These are phyloP conservation scores for Kingdonia uniflora DNA, from an alignment of 164 flowering plant genomes.

Conservation along the genomic window DNA sequence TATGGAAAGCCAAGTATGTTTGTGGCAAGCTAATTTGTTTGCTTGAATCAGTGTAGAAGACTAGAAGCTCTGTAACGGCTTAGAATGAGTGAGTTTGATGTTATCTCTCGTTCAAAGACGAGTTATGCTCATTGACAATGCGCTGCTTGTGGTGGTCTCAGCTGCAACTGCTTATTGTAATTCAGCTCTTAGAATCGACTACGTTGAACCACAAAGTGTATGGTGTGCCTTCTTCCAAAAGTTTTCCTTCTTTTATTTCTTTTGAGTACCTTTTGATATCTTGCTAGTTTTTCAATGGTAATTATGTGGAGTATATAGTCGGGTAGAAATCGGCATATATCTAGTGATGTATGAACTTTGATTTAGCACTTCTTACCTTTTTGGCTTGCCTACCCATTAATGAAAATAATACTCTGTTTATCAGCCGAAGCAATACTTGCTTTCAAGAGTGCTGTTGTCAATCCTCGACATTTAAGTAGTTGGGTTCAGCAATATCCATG, in stretches of 20 bases:
- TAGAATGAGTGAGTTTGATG: background rate
- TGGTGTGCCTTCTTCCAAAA: too few relatives aligned
- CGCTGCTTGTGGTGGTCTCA: conserved; percentile 24
- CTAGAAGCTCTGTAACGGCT: background rate
- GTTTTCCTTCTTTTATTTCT: conserved; percentile 2
- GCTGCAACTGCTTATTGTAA: conserved; percentile 22
- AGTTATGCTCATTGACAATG: conserved; percentile 21
- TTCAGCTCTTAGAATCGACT: conserved; percentile 22
- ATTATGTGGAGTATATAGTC: too few relatives aligned
- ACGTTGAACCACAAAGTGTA: too few relatives aligned
- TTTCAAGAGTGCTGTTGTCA: conserved; percentile 10
- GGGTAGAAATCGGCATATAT: too few relatives aligned
- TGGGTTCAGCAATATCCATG: conserved; percentile 17
- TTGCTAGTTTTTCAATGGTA: too few relatives aligned
- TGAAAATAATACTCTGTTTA: too few relatives aligned
- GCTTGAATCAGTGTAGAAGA: background rate
- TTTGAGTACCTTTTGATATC: too few relatives aligned
- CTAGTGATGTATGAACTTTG: too few relatives aligned
- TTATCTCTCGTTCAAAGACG: conserved; percentile 8
- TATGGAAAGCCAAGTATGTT: too few relatives aligned
- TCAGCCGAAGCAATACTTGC: conserved; percentile 25
- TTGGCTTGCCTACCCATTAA: too few relatives aligned
- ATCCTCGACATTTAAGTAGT: conserved; percentile 12
- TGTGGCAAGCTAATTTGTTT: background rate
- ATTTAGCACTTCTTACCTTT: too few relatives aligned